phyloP scores from a whole-genome alignment of 306 rosid genomes.

The Cicer judaicum region DNA sequence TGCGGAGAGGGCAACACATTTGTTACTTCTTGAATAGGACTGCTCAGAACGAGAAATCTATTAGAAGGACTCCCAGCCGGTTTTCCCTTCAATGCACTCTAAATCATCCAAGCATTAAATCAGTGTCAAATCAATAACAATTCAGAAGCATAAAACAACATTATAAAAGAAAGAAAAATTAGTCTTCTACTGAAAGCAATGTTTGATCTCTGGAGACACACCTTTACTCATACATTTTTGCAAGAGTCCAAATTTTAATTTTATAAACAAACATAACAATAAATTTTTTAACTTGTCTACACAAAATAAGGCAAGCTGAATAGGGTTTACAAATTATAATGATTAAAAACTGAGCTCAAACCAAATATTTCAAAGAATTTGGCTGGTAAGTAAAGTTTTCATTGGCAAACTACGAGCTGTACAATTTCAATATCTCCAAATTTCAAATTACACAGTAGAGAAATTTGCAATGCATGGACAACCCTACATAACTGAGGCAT shows the following conservation, averaged over 20 bases:
- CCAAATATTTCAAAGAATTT: not conserved
- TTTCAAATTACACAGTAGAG: not conserved
- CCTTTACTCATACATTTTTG: constrained; percentile 31
- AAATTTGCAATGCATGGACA: not conserved
- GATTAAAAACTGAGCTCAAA: not conserved
- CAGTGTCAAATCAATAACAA: constrained; percentile 29
- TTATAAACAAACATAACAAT: constrained; percentile 22
- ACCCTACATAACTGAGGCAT: not conserved
- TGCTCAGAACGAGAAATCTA: constrained; percentile 45
- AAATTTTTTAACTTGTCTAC: not conserved
- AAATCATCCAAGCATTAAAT: constrained; percentile 47
- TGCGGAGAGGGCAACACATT: constrained; percentile 46
- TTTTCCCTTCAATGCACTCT: constrained; percentile 47
- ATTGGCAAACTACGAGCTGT: not conserved
- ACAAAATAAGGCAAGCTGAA: constrained; percentile 34
- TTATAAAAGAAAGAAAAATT: constrained; percentile 31
- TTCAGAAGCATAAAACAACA: constrained; percentile 17
- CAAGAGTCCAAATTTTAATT: constrained; percentile 23
- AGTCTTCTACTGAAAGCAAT: not conserved
- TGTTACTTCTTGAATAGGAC: constrained; percentile 50
- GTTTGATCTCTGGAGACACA: not conserved
- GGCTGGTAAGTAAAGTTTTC: not conserved
- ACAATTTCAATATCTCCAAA: not conserved
- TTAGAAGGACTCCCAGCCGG: constrained; percentile 47
- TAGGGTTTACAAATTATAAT: not conserved